Conservation (phyloP, 78 protist genomes). For the Capsaspora owczarzaki region DNA sequence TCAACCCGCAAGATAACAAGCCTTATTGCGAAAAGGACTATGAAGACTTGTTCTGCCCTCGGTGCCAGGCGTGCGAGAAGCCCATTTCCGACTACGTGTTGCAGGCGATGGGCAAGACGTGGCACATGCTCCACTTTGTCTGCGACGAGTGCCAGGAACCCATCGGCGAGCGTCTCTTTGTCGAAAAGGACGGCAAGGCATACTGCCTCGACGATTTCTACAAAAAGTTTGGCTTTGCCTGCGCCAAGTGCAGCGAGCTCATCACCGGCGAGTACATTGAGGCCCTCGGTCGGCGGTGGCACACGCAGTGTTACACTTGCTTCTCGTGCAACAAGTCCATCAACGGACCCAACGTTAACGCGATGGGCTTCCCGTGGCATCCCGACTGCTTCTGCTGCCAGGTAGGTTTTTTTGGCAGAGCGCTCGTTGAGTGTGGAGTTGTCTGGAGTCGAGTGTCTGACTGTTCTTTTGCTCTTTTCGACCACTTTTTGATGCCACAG, state of each 20-base stretch:
- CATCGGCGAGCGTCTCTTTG: conserved; percentile 45
- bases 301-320: background rate
- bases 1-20: conserved; percentile 33
- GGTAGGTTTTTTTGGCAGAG: background rate
- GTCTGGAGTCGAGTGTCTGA: background rate
- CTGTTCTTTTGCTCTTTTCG: background rate
- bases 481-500: too few species aligned
- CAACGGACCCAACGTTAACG: background rate
- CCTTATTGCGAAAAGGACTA: conserved; percentile 59
- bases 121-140: conserved; percentile 54
- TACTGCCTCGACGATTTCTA: conserved; percentile 44
- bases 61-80: conserved; percentile 58
- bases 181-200: conserved; percentile 47
- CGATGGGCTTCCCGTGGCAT: background rate
- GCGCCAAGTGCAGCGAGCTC: background rate
- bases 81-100: conserved; percentile 56
- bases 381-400: background rate
- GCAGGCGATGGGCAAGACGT: conserved; percentile 55
- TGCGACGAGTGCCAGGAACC: conserved; percentile 64
- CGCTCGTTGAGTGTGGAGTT: background rate
- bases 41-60: conserved; percentile 47
- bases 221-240: conserved; percentile 20
- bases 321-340: background rate
- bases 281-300: background rate
- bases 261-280: background rate